Percentiles rank a stretch among this genome's conserved stretches.
Conservation (phyloP, 352 stramenopile species). For the Globisporangium cylindrosporum region DNA sequence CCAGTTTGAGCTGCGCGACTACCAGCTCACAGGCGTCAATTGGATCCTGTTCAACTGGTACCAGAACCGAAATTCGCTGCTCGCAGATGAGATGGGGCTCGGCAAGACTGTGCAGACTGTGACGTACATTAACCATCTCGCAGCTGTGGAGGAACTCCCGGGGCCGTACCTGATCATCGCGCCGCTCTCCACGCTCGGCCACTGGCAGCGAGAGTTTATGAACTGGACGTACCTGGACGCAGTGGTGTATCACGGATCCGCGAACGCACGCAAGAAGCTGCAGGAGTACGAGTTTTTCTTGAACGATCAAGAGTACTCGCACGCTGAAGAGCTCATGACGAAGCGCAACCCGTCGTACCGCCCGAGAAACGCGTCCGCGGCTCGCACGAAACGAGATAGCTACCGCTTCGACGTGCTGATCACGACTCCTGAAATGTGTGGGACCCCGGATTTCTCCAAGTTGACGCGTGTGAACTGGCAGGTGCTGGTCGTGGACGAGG, state of each 20-base stretch:
- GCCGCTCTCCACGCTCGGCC: conserved; percentile 95
- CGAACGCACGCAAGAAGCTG: conserved; percentile 85
- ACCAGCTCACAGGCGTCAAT: conserved; percentile 99
- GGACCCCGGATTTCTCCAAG: conserved; percentile 91
- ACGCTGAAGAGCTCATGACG: conserved; percentile 29
- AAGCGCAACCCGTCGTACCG: conserved; percentile 11
- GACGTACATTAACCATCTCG: conserved; percentile 95
- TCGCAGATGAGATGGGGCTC: conserved; percentile 99
- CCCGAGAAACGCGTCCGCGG: conserved; percentile 12
- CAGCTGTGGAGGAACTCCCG: conserved; percentile 90
- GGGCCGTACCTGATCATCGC: conserved; percentile 98
- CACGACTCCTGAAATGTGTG: conserved; percentile 99
- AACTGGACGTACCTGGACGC: conserved; percentile 98
- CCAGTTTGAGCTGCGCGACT: conserved; percentile 92
- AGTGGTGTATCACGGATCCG: conserved; percentile 97
- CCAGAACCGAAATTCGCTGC: conserved; percentile 96
- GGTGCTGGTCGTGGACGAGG: conserved; percentile 98
- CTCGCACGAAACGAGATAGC: conserved; percentile 46
- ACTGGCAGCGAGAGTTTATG: conserved; percentile 96
- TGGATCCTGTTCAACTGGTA: conserved; percentile 99
- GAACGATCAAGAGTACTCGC: conserved; percentile 40
- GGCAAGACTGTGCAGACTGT: conserved; percentile 96
- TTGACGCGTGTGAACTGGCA: conserved; percentile 94
- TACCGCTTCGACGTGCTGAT: conserved; percentile 99
- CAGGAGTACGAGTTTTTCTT: conserved; percentile 96